These are phyloP conservation scores for Huntiella moniliformis DNA, from an alignment of 2,329 filamentous ascomycete species.

Conservation along the genomic window DNA sequence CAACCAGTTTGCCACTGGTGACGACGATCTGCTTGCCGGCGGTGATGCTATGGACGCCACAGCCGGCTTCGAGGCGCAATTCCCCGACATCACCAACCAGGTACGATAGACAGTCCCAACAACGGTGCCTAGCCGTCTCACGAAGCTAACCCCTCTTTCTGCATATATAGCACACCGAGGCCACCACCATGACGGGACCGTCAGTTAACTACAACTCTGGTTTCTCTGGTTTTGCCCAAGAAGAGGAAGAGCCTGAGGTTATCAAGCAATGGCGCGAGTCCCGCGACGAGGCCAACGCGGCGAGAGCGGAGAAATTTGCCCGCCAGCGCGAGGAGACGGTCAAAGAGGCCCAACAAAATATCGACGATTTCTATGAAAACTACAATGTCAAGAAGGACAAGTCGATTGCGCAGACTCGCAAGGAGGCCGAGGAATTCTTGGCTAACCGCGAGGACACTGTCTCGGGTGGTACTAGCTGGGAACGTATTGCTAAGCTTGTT, in stretches of 20 bases:
- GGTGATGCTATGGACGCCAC: conserved; percentile 51
- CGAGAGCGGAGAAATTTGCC: conserved; percentile 68
- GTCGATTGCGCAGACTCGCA: conserved; percentile 66
- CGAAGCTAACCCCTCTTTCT: not conserved
- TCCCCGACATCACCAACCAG: conserved; percentile 67
- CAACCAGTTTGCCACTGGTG: conserved; percentile 67
- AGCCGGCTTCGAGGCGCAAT: conserved; percentile 76
- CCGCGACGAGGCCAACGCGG: conserved; percentile 63
- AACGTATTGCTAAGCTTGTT: conserved; percentile 93
- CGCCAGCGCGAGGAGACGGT: conserved; percentile 71
- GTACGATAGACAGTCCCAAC: conserved; percentile 24
- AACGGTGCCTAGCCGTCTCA: not conserved
- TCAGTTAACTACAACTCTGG: conserved; percentile 44
- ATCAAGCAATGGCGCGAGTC: conserved; percentile 85
- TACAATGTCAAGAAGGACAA: conserved; percentile 99
- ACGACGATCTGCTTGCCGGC: conserved; percentile 33
- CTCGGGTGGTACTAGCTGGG: conserved; percentile 92
- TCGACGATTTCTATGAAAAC: conserved; percentile 98
- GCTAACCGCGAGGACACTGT: conserved; percentile 79
- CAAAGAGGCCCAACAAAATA: conserved; percentile 77
- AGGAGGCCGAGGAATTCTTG: conserved; percentile 86
- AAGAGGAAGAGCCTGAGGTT: conserved; percentile 72
- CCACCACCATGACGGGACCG: conserved; percentile 59
- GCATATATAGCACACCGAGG: conserved; percentile 42
- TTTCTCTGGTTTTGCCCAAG: conserved; percentile 33